phyloP scores from a whole-genome alignment of 192 early-diverging fungal species.

The Phlyctochytrium arcticum region DNA sequence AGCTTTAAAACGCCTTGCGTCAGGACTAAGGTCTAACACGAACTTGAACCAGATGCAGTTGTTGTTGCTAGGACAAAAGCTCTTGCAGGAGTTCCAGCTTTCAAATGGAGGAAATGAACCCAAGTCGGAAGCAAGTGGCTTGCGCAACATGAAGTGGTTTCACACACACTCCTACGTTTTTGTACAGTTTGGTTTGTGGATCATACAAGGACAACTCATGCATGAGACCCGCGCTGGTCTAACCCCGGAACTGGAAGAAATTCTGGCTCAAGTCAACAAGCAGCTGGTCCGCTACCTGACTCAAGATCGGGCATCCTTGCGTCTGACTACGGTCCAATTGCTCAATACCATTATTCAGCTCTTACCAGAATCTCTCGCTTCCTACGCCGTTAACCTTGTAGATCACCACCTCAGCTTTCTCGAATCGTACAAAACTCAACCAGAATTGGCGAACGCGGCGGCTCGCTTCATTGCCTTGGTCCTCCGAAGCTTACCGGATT shows the following conservation, averaged over 20 bases:
- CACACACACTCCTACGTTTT: slow-evolving; percentile 85
- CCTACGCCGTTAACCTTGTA: no score
- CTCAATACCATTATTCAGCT: no score
- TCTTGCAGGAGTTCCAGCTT: slow-evolving; percentile 74
- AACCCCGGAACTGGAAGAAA: slow-evolving; percentile 71
- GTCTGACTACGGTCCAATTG: no score
- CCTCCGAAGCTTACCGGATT: slow-evolving; percentile 71
- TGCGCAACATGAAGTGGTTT: slow-evolving; percentile 80
- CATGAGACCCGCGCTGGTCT: slow-evolving; percentile 78
- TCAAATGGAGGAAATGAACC: slow-evolving; percentile 45
- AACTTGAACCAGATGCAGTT: slow-evolving; percentile 61
- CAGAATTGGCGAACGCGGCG: slow-evolving; percentile 66
- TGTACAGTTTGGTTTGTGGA: slow-evolving; percentile 87
- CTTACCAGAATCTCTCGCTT: no score
- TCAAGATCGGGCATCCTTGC: slow-evolving; percentile 71
- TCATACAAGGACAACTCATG: slow-evolving; percentile 66
- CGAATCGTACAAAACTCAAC: slow-evolving; percentile 58
- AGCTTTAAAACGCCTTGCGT: slow-evolving; percentile 66
- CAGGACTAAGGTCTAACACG: slow-evolving; percentile 76
- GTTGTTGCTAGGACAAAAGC: slow-evolving; percentile 76
- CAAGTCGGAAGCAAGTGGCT: slow-evolving; percentile 59
- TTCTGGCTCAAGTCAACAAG: slow-evolving; percentile 79
- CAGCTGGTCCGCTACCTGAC: slow-evolving; percentile 62
- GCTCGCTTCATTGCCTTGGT: slow-evolving; percentile 80
- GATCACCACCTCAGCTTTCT: slow-evolving; percentile 71